These are phyloP conservation scores for Astraeus odoratus DNA, from an alignment of 768 basidiomycete species.

Conservation along the genomic window DNA sequence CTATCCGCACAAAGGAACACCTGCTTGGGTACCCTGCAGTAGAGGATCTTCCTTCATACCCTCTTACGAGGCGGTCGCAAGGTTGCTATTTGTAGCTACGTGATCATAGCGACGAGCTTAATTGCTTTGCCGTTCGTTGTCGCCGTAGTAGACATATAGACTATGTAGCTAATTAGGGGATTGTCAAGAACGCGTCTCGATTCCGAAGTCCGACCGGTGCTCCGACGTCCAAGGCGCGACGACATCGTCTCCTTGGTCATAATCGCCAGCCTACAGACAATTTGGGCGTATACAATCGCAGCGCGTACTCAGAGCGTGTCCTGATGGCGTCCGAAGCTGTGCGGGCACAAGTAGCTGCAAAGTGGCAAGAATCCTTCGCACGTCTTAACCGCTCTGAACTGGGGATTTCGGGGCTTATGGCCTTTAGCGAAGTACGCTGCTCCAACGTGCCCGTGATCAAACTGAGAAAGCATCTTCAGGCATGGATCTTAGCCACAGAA, in stretches of 20 bases:
- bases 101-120: no score
- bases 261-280: no score
- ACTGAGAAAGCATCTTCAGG: conserved; percentile 32
- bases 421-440: conserved; percentile 49
- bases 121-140: no score
- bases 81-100: background rate
- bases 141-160: no score
- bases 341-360: conserved; percentile 56
- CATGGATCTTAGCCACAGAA: conserved; percentile 50
- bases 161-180: no score
- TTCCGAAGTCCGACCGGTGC: no score
- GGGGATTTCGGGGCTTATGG: conserved; percentile 59
- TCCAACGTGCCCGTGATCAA: background rate
- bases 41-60: conserved; percentile 45
- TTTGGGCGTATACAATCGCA: no score
- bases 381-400: conserved; percentile 51
- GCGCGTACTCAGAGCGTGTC: no score
- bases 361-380: conserved; percentile 68
- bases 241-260: no score
- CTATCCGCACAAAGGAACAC: conserved; percentile 52
- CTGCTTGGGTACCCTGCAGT: conserved; percentile 63
- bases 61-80: background rate
- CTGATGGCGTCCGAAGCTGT: conserved; percentile 55
- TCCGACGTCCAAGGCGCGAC: no score
- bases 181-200: no score